phyloP scores from a whole-genome alignment of 768 basidiomycete genomes.

The Hebeloma cylindrosporum region DNA sequence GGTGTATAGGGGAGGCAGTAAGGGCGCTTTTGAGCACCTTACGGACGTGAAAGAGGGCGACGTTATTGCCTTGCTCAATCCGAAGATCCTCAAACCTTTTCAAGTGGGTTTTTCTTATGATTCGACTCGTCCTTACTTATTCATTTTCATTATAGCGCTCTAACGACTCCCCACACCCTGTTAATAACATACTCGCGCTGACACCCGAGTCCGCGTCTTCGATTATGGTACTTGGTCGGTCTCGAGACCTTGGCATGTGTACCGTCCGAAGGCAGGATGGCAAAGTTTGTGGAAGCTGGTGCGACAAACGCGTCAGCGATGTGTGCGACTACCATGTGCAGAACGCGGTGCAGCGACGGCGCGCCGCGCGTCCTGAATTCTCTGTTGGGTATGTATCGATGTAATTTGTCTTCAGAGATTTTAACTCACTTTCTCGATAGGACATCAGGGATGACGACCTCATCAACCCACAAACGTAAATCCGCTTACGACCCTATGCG shows the following conservation, averaged over 20 bases:
- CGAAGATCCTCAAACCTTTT: slow-evolving; percentile 82
- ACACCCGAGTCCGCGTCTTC: slow-evolving; percentile 82
- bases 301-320: slow-evolving; percentile 81
- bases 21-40: slow-evolving; percentile 88
- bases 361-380: slow-evolving; percentile 85
- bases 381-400: slow-evolving; percentile 61
- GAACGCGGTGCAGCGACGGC: slow-evolving; percentile 68
- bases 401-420: background rate
- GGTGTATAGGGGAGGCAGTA: slow-evolving; percentile 84
- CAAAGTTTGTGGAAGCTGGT: slow-evolving; percentile 83
- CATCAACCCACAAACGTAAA: slow-evolving; percentile 51
- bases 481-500: slow-evolving; percentile 62
- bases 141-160: slow-evolving; percentile 35
- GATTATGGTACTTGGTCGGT: slow-evolving; percentile 82
- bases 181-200: slow-evolving; percentile 79
- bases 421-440: slow-evolving; percentile 34
- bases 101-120: slow-evolving; percentile 49
- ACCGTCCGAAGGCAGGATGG: slow-evolving; percentile 76
- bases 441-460: slow-evolving; percentile 68
- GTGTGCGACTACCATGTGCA: slow-evolving; percentile 94
- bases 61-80: slow-evolving; percentile 88
- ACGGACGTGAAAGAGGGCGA: slow-evolving; percentile 86
- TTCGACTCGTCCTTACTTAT: slow-evolving; percentile 3
- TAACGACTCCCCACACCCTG: slow-evolving; percentile 66
- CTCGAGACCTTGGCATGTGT: slow-evolving; percentile 87